Evolutionary conservation across 2,329 filamentous ascomycete genomes (phyloP).

Genomic region (Alternaria sp.): DNA sequence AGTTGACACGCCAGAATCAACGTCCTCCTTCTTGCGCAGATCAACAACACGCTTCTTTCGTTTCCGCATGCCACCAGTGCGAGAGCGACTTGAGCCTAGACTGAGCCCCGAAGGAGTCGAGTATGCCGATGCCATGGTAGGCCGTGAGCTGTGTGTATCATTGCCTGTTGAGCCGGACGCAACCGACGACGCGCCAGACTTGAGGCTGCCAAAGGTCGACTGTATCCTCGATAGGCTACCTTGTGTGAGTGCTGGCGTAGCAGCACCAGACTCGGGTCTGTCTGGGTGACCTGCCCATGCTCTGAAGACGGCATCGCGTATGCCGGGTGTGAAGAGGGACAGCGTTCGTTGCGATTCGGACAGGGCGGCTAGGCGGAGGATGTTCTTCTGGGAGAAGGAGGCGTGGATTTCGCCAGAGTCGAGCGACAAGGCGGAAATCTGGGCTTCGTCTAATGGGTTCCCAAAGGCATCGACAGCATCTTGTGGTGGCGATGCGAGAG

Average conservation of each 20-base stretch:
- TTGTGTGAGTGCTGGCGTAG: constrained; percentile 54
- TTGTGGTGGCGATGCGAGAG: constrained; percentile 80
- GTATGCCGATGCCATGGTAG: constrained; percentile 68
- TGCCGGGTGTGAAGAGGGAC: constrained; percentile 90
- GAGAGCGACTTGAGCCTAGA: constrained; percentile 67
- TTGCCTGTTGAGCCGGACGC: constrained; percentile 58
- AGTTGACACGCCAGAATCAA: constrained; percentile 61
- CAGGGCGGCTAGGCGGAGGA: constrained; percentile 81
- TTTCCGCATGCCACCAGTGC: constrained; percentile 72
- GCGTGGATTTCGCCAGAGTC: constrained; percentile 86
- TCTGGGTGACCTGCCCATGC: constrained; percentile 88
- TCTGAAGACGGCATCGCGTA: constrained; percentile 87
- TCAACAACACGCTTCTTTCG: constrained; percentile 88
- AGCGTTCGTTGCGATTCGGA: constrained; percentile 90
- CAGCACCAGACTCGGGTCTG: constrained; percentile 64
- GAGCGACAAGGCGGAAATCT: constrained; percentile 79
- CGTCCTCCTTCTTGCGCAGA: constrained; percentile 68
- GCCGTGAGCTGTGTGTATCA: constrained; percentile 66
- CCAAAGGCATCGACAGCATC: constrained; percentile 85
- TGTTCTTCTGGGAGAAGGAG: constrained; percentile 93
- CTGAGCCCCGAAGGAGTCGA: constrained; percentile 70
- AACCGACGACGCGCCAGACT: constrained; percentile 44
- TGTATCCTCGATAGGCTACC: constrained; percentile 59
- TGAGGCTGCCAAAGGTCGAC: constrained; percentile 60
- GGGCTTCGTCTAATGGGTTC: constrained; percentile 76